phyloP scores from a whole-genome alignment of 768 basidiomycete species.

The Tulasnella calospora region DNA sequence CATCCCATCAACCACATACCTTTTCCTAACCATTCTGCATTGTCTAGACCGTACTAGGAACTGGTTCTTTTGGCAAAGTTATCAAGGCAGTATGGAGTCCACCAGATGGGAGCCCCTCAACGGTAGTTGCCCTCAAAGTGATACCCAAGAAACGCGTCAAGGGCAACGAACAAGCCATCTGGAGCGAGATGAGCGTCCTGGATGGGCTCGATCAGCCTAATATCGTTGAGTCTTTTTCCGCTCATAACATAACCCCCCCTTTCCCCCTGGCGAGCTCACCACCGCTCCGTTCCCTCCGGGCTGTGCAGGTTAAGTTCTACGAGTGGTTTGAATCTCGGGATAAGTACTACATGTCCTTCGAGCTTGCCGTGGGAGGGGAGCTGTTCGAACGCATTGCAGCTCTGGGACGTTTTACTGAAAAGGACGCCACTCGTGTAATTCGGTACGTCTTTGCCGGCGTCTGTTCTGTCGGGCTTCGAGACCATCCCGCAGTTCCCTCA shows the following conservation, averaged over 20 bases:
- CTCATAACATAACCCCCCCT: not conserved
- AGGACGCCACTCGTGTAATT: slow-evolving; percentile 76
- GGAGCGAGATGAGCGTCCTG: slow-evolving; percentile 91
- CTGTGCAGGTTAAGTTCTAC: slow-evolving; percentile 81
- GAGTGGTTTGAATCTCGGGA: slow-evolving; percentile 93
- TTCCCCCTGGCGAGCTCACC: not conserved
- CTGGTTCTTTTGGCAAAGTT: slow-evolving; percentile 88
- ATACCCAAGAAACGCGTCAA: slow-evolving; percentile 95
- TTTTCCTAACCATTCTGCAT: slow-evolving; percentile 56
- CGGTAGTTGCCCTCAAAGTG: slow-evolving; percentile 73
- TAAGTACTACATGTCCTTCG: slow-evolving; percentile 94
- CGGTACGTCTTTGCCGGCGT: slow-evolving; percentile 44
- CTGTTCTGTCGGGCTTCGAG: not conserved
- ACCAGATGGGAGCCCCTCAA: slow-evolving; percentile 35
- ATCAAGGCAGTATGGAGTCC: slow-evolving; percentile 51
- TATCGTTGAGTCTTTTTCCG: slow-evolving; percentile 53
- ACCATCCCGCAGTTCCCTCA: not conserved
- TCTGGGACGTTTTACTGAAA: slow-evolving; percentile 89
- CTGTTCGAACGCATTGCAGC: slow-evolving; percentile 83
- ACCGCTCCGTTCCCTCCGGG: not conserved
- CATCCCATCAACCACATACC: not conserved
- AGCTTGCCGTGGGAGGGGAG: slow-evolving; percentile 91
- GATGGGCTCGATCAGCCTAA: slow-evolving; percentile 87
- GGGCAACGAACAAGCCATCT: slow-evolving; percentile 81
- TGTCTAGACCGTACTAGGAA: slow-evolving; percentile 54